phyloP scores from a whole-genome alignment of 2,329 filamentous ascomycete genomes.

The Alternaria gansuensis region DNA sequence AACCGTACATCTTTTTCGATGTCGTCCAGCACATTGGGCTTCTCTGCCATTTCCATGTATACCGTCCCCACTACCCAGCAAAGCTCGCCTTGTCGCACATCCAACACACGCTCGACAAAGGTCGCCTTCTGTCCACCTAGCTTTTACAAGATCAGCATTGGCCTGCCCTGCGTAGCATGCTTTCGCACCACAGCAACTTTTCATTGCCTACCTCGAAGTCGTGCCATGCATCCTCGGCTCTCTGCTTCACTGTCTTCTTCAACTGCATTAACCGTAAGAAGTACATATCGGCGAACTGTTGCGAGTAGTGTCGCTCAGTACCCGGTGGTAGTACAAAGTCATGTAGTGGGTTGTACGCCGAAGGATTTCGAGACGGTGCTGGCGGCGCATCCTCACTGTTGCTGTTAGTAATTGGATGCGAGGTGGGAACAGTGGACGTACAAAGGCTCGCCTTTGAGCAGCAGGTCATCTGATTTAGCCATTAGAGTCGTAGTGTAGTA shows the following conservation, averaged over 20 bases:
- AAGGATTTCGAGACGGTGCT: constrained; percentile 49
- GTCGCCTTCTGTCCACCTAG: constrained; percentile 79
- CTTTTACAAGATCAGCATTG: constrained; percentile 28
- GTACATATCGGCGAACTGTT: constrained; percentile 98
- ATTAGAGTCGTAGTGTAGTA: constrained; percentile 21
- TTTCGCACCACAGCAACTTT: not conserved
- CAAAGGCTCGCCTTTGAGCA: constrained; percentile 45
- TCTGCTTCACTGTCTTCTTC: constrained; percentile 80
- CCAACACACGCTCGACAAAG: constrained; percentile 85
- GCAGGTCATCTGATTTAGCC: constrained; percentile 29
- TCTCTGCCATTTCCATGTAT: constrained; percentile 96
- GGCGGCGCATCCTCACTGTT: constrained; percentile 40
- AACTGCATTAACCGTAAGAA: constrained; percentile 88
- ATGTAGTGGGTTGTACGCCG: constrained; percentile 75
- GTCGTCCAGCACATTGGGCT: constrained; percentile 95
- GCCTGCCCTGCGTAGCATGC: not conserved
- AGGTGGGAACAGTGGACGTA: constrained; percentile 21
- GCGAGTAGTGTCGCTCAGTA: constrained; percentile 76
- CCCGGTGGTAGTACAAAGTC: constrained; percentile 77
- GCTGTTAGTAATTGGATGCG: constrained; percentile 23
- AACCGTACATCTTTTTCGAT: constrained; percentile 81
- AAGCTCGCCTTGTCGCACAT: constrained; percentile 92
- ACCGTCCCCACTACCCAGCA: constrained; percentile 96
- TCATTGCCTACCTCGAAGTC: constrained; percentile 66
- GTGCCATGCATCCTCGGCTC: constrained; percentile 79